A percentile compares a stretch with the other conserved stretches of the same genome.
phyloP scores from a whole-genome alignment of 306 rosid genomes.

The Canavalia ensiformis region DNA sequence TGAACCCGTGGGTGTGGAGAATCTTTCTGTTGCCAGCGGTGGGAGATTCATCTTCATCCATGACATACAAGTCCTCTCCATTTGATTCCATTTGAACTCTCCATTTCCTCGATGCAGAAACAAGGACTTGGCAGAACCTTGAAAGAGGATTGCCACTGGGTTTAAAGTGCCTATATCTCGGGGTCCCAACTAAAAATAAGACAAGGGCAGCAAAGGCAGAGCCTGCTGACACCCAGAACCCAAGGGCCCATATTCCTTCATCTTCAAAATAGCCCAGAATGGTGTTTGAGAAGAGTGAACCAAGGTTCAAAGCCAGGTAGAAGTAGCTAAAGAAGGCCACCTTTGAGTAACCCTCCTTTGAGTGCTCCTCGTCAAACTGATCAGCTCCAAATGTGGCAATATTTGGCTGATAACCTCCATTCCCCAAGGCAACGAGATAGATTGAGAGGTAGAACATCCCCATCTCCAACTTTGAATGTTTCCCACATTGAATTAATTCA shows the following conservation, averaged over 20 bases:
- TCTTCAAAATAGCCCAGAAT: constrained; percentile 69
- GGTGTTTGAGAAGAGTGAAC: constrained; percentile 77
- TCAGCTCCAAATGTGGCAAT: constrained; percentile 75
- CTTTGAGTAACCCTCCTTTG: constrained; percentile 59
- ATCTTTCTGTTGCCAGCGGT: constrained; percentile 61
- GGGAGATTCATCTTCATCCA: constrained; percentile 54
- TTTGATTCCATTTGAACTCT: constrained; percentile 40
- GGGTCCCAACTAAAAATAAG: constrained; percentile 57
- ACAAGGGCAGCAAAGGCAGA: constrained; percentile 65
- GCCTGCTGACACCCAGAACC: constrained; percentile 63
- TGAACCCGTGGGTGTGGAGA: constrained; percentile 64
- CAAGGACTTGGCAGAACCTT: constrained; percentile 71
- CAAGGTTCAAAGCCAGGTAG: constrained; percentile 71
- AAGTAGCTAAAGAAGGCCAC: constrained; percentile 67
- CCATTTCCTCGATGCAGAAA: constrained; percentile 68
- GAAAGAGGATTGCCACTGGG: constrained; percentile 77
- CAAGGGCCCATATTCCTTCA: constrained; percentile 65
- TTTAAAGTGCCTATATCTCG: constrained; percentile 62
- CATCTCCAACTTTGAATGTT: constrained; percentile 54
- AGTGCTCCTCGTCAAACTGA: constrained; percentile 67
- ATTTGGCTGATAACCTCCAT: constrained; percentile 74
- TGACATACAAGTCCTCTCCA: constrained; percentile 59
- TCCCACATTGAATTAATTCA: constrained; percentile 45
- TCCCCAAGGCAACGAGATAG: constrained; percentile 70
- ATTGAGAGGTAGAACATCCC: constrained; percentile 66